Conservation (phyloP, 495 filamentous ascomycete genomes). For the Oidiodendron maius region DNA sequence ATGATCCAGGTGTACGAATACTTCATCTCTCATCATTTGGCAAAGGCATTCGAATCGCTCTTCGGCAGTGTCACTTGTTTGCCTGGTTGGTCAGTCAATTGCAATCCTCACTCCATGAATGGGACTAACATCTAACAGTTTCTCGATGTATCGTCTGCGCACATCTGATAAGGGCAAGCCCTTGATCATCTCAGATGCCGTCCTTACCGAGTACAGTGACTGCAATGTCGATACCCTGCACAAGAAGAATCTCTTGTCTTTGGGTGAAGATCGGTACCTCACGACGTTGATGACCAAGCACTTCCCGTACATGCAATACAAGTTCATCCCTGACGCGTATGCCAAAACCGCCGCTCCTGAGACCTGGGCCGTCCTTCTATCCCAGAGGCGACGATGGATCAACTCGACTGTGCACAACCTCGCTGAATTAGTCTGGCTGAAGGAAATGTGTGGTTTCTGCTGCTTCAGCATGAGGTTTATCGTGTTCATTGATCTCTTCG, state of each 20-base stretch:
- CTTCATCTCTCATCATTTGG: conserved; percentile 89
- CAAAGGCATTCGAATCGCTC: conserved; percentile 92
- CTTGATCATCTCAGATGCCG: conserved; percentile 80
- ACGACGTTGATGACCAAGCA: conserved; percentile 98
- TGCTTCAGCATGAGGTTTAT: conserved; percentile 99
- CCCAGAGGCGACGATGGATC: conserved; percentile 96
- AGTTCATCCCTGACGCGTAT: conserved; percentile 89
- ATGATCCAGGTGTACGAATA: conserved; percentile 99
- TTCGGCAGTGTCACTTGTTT: conserved; percentile 97
- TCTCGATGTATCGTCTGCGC: conserved; percentile 95
- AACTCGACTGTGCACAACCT: conserved; percentile 98
- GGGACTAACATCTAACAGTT: conserved; percentile 48
- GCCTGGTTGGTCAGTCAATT: conserved; percentile 81
- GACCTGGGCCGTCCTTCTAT: conserved; percentile 85
- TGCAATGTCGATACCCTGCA: conserved; percentile 89
- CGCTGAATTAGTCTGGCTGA: conserved; percentile 76
- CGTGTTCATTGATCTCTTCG: conserved; percentile 89
- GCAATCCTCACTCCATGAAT: conserved; percentile 26
- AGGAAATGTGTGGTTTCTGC: conserved; percentile 96
- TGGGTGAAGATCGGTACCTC: conserved; percentile 96
- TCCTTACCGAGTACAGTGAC: conserved; percentile 84
- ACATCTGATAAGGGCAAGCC: conserved; percentile 89
- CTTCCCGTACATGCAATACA: conserved; percentile 91
- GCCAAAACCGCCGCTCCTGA: conserved; percentile 91
- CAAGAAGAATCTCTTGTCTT: conserved; percentile 93